Conservation (phyloP, 306 rosid genomes). For the Delonix regia region DNA sequence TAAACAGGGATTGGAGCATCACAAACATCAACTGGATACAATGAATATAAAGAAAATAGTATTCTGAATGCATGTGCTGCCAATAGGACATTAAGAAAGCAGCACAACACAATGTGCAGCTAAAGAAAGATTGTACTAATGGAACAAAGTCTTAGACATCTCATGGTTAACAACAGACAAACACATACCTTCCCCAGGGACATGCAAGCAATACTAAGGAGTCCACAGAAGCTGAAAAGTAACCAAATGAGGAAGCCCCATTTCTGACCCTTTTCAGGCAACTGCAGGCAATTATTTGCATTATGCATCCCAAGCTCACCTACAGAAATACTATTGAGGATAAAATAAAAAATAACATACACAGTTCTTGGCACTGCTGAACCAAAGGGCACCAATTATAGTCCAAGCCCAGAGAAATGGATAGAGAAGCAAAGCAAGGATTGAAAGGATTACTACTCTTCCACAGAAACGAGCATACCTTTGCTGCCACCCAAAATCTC, state of each 20-base stretch:
- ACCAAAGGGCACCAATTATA: constrained; percentile 76
- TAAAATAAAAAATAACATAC: constrained; percentile 48
- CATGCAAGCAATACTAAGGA: constrained; percentile 70
- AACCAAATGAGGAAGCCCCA: constrained; percentile 93
- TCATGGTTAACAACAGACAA: constrained; percentile 3
- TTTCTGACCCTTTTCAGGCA: constrained; percentile 79
- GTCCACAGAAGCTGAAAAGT: constrained; percentile 82
- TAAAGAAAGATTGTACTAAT: neutral
- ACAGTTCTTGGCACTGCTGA: constrained; percentile 59
- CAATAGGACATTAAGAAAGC: neutral
- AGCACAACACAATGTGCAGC: neutral
- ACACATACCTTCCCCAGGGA: constrained; percentile 72
- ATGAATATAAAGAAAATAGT: neutral
- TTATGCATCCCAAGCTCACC: constrained; percentile 30
- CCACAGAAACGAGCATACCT: constrained; percentile 83
- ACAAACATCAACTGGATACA: neutral
- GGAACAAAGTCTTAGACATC: constrained; percentile 13
- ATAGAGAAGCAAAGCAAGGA: constrained; percentile 67
- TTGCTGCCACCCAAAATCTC: constrained; percentile 91
- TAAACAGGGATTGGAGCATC: constrained; percentile 31
- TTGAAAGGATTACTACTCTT: constrained; percentile 70
- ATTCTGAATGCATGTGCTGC: neutral
- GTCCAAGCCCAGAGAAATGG: constrained; percentile 96
- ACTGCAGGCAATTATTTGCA: constrained; percentile 49
- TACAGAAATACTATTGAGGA: constrained; percentile 14